Evolutionary conservation across 305 asterid species (phyloP).

Genomic region (Rubia balearica): DNA sequence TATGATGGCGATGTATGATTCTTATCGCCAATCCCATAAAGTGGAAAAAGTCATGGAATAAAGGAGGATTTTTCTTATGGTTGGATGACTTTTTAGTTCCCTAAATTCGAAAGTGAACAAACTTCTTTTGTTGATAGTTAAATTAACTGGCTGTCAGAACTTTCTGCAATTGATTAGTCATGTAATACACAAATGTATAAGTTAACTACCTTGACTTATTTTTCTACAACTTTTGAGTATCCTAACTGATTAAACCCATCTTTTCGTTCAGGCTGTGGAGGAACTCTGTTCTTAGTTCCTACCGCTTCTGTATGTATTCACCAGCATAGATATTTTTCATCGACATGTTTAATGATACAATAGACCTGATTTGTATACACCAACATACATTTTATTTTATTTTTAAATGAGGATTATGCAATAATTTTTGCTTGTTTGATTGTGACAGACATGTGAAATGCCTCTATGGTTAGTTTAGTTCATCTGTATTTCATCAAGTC

Average conservation of each 20-base stretch:
- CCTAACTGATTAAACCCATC: background rate
- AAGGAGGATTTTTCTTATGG: background rate
- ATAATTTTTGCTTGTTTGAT: no score
- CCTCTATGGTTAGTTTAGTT: no score
- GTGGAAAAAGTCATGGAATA: no score
- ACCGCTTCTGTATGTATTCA: constrained; percentile 44
- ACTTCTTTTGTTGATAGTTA: background rate
- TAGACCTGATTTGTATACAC: no score
- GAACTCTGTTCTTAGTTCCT: constrained; percentile 47
- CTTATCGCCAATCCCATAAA: no score
- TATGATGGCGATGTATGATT: background rate
- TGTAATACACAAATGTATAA: background rate
- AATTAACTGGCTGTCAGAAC: background rate
- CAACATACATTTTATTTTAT: no score
- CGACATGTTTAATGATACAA: no score
- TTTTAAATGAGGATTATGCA: no score
- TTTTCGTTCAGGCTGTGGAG: constrained; percentile 59
- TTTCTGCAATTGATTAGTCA: background rate
- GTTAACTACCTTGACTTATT: background rate
- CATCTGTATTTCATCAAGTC: no score
- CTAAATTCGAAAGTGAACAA: background rate
- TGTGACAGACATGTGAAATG: no score
- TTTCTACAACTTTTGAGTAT: background rate
- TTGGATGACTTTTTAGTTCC: background rate
- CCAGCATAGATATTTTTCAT: no score